Evolutionary conservation across 139 green algal genomes (phyloP).

Genomic region (Penium margaritaceum): DNA sequence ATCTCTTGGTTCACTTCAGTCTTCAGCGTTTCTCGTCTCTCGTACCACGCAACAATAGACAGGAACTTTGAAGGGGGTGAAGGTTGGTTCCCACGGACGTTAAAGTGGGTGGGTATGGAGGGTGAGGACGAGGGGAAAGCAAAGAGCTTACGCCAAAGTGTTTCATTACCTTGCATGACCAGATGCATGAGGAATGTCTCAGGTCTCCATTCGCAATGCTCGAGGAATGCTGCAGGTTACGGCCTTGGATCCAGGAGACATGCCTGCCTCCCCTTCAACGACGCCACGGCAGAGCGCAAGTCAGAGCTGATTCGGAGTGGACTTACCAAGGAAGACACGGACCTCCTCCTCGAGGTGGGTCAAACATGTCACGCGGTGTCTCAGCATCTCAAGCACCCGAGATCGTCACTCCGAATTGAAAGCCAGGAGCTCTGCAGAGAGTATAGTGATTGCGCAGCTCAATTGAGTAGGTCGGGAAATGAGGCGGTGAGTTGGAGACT

Average conservation of each 20-base stretch:
- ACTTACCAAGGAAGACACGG: slow-evolving; percentile 20
- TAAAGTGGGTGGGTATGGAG: too few relatives aligned
- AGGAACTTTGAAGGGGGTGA: background rate
- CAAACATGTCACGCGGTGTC: too few relatives aligned
- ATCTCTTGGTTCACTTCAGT: background rate
- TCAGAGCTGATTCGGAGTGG: slow-evolving; percentile 10
- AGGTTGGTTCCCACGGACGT: too few relatives aligned
- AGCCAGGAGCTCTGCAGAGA: too few relatives aligned
- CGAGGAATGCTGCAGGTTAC: slow-evolving; percentile 12
- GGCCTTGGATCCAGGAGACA: slow-evolving; percentile 13
- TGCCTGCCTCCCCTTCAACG: slow-evolving; percentile 5
- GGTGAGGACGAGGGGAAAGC: background rate
- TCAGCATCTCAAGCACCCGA: too few relatives aligned
- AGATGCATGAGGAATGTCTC: background rate
- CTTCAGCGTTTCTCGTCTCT: background rate
- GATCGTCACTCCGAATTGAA: too few relatives aligned
- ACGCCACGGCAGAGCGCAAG: background rate
- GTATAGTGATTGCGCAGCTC: too few relatives aligned
- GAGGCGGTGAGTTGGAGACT: too few relatives aligned
- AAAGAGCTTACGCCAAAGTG: background rate
- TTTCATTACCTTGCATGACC: background rate
- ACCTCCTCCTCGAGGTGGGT: too few relatives aligned
- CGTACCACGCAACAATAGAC: background rate
- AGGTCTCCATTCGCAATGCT: background rate
- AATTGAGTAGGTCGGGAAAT: too few relatives aligned